Conservation (phyloP, 2,329 filamentous ascomycete genomes). For the Alternaria sp. region DNA sequence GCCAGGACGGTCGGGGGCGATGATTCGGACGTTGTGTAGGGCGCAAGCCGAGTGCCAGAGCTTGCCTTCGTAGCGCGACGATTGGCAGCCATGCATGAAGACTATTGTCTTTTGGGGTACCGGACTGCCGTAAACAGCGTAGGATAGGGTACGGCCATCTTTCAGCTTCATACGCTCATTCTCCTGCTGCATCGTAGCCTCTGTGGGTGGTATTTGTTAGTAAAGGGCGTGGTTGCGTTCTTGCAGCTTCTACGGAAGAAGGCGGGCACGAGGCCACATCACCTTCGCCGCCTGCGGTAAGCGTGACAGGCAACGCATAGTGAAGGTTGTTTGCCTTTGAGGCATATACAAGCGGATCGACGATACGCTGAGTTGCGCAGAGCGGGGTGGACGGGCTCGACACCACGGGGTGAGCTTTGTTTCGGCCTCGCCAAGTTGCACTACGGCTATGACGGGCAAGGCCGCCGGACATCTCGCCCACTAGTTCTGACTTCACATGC, state of each 20-base stretch:
- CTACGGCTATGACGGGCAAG: conserved; percentile 16
- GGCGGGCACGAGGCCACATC: conserved; percentile 5
- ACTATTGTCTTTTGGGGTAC: conserved; percentile 53
- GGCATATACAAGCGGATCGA: conserved; percentile 13
- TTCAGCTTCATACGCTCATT: conserved; percentile 37
- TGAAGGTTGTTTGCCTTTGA: conserved; percentile 7
- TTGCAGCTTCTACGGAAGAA: neutral
- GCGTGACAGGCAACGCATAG: conserved; percentile 10
- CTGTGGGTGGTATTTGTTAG: neutral
- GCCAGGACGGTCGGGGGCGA: conserved; percentile 56
- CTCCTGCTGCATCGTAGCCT: conserved; percentile 22
- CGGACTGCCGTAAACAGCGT: conserved; percentile 54
- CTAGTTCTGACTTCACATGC: conserved; percentile 19
- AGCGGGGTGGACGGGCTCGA: conserved; percentile 4
- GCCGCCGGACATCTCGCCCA: conserved; percentile 4
- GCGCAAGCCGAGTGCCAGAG: conserved; percentile 45
- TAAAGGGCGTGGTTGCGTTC: neutral
- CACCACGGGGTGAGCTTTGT: conserved; percentile 9
- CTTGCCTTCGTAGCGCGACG: conserved; percentile 54
- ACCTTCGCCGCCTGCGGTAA: conserved; percentile 5
- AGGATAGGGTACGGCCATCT: conserved; percentile 54
- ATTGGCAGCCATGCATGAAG: conserved; percentile 56
- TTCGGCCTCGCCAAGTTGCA: conserved; percentile 8
- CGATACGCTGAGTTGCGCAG: conserved; percentile 12
- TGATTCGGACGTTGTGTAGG: conserved; percentile 50